These are phyloP conservation scores for Rhizopogon vinicolor DNA, from an alignment of 768 basidiomycete species.

Conservation along the genomic window DNA sequence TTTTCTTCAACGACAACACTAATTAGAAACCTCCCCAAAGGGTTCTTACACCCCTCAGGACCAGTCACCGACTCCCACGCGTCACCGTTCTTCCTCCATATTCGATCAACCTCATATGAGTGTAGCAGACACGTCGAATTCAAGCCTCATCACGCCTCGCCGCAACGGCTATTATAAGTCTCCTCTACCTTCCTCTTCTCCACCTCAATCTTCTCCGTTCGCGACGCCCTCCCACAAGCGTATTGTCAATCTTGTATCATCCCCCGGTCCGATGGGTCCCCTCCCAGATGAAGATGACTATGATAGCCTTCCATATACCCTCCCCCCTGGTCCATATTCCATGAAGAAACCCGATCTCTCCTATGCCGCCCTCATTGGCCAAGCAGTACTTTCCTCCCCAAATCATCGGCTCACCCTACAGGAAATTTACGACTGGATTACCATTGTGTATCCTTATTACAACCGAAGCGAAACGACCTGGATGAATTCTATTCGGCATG, in stretches of 20 bases:
- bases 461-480: slow-evolving; percentile 91
- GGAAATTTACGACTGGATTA: slow-evolving; percentile 96
- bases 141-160: slow-evolving; percentile 48
- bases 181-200: slow-evolving; percentile 59
- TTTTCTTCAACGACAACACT: not conserved
- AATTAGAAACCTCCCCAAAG: slow-evolving; percentile 10
- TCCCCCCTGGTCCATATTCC: slow-evolving; percentile 85
- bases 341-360: slow-evolving; percentile 78
- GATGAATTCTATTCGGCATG: slow-evolving; percentile 99
- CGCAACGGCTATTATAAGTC: slow-evolving; percentile 37
- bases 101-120: slow-evolving; percentile 21
- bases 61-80: slow-evolving; percentile 43
- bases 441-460: slow-evolving; percentile 89
- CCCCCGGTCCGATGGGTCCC: slow-evolving; percentile 72
- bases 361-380: slow-evolving; percentile 94
- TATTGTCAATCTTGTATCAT: slow-evolving; percentile 74
- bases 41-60: slow-evolving; percentile 26
- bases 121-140: slow-evolving; percentile 29
- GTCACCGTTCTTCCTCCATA: slow-evolving; percentile 28
- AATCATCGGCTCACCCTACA: slow-evolving; percentile 85
- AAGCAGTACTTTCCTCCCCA: slow-evolving; percentile 83
- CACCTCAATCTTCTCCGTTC: slow-evolving; percentile 53
- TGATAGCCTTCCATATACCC: slow-evolving; percentile 62
- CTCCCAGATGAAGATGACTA: slow-evolving; percentile 62
- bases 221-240: slow-evolving; percentile 56